A percentile compares a stretch with the other conserved stretches of the same genome.
Evolutionary conservation across 306 rosid species (phyloP).

Genomic region (Pyrus betulifolia): DNA sequence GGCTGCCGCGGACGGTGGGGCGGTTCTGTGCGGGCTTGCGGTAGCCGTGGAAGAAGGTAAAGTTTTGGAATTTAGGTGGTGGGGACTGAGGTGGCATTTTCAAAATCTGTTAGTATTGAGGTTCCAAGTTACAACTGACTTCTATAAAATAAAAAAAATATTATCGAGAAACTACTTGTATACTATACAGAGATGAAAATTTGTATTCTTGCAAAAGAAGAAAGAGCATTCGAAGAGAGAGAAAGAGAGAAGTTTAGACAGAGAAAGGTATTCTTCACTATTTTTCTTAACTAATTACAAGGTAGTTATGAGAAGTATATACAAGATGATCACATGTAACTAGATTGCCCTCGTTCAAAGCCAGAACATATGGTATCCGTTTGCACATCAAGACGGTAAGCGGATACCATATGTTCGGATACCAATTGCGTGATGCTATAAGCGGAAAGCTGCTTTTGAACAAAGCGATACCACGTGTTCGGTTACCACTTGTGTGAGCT

Average conservation of each 20-base stretch:
- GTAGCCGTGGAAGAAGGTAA: constrained; percentile 63
- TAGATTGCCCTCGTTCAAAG: background rate
- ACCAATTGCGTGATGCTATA: background rate
- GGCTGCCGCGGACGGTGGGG: constrained; percentile 66
- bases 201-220: no score
- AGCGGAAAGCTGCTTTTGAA: background rate
- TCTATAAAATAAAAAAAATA: no score
- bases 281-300: no score
- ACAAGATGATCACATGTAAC: no score
- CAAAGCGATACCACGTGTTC: background rate
- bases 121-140: no score
- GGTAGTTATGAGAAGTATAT: no score
- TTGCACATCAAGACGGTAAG: no score
- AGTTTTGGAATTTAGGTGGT: constrained; percentile 33
- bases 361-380: background rate
- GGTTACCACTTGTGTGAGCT: background rate
- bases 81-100: constrained; percentile 58
- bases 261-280: no score
- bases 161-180: background rate
- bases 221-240: no score
- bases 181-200: background rate
- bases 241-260: no score
- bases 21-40: constrained; percentile 70
- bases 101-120: background rate
- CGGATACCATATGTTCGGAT: no score